A percentile compares a stretch with the other conserved stretches of the same genome.
phyloP scores from a whole-genome alignment of 2,329 filamentous ascomycete species.

The Fusarium armeniacum region DNA sequence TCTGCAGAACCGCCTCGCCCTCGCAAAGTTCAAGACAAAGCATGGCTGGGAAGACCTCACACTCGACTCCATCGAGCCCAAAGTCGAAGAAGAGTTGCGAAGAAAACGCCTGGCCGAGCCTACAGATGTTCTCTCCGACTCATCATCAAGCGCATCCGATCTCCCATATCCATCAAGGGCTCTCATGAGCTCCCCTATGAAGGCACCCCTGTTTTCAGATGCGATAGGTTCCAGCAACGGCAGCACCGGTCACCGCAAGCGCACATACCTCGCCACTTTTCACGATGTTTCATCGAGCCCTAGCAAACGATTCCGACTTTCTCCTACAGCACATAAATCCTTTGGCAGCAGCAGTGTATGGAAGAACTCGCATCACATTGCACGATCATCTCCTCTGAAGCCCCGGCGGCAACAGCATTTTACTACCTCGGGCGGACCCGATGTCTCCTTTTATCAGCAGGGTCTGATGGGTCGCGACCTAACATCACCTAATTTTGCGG shows the following conservation, averaged over 20 bases:
- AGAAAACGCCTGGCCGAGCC: constrained; percentile 74
- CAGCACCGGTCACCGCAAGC: constrained; percentile 75
- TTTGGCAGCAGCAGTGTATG: constrained; percentile 72
- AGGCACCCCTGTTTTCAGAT: constrained; percentile 86
- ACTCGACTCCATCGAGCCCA: constrained; percentile 87
- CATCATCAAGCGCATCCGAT: constrained; percentile 86
- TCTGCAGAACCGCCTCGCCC: constrained; percentile 91
- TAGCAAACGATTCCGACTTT: constrained; percentile 76
- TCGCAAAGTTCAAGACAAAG: constrained; percentile 97
- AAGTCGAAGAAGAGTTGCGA: constrained; percentile 82
- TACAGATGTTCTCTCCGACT: constrained; percentile 86
- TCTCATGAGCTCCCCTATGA: constrained; percentile 88
- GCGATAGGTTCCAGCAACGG: constrained; percentile 79
- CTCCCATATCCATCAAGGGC: constrained; percentile 76
- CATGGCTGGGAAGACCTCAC: constrained; percentile 94
- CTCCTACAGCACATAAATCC: constrained; percentile 73
- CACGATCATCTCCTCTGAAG: constrained; percentile 90
- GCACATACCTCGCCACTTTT: constrained; percentile 72
- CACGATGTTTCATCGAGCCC: constrained; percentile 69
- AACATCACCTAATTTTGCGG: constrained; percentile 71
- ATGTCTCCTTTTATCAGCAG: constrained; percentile 83
- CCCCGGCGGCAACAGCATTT: constrained; percentile 81
- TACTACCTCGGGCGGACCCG: constrained; percentile 76
- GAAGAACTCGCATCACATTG: constrained; percentile 82
- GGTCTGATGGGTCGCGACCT: constrained; percentile 76